These are phyloP conservation scores for Coniosporium tulheliwenetii DNA, from an alignment of 2,329 filamentous ascomycete genomes.

Conservation along the genomic window DNA sequence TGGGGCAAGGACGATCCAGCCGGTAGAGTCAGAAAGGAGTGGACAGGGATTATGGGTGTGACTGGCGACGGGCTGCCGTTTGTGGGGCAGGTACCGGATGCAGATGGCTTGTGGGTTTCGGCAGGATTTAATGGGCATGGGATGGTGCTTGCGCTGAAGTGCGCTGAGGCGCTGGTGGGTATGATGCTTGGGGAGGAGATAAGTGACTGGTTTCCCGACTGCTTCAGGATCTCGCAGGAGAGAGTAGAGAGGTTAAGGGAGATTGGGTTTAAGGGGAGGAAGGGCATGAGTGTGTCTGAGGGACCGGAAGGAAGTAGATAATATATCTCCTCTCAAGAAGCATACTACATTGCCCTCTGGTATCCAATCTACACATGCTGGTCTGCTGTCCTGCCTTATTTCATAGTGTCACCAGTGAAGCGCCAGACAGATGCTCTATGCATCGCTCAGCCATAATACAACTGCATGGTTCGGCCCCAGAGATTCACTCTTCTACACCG, in stretches of 20 bases:
- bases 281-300: slow-evolving; percentile 7
- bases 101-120: slow-evolving; percentile 35
- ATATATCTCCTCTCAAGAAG: no score
- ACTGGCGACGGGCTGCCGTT: slow-evolving; percentile 35
- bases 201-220: slow-evolving; percentile 36
- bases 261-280: slow-evolving; percentile 11
- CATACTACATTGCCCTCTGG: no score
- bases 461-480: no score
- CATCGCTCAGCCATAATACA: no score
- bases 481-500: no score
- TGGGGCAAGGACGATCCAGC: slow-evolving; percentile 16
- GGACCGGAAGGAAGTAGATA: no score
- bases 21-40: slow-evolving; percentile 21
- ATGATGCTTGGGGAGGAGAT: slow-evolving; percentile 29
- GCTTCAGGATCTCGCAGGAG: slow-evolving; percentile 31
- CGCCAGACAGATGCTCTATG: no score
- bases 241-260: slow-evolving; percentile 19
- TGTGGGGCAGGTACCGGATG: slow-evolving; percentile 25
- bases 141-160: slow-evolving; percentile 48
- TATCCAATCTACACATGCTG: neutral
- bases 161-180: slow-evolving; percentile 38
- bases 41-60: slow-evolving; percentile 37
- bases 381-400: neutral
- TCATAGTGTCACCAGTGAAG: no score
- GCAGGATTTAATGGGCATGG: slow-evolving; percentile 52